Evolutionary conservation across 202 grass and related monocot species (phyloP).

Genomic region (Setaria italica): DNA sequence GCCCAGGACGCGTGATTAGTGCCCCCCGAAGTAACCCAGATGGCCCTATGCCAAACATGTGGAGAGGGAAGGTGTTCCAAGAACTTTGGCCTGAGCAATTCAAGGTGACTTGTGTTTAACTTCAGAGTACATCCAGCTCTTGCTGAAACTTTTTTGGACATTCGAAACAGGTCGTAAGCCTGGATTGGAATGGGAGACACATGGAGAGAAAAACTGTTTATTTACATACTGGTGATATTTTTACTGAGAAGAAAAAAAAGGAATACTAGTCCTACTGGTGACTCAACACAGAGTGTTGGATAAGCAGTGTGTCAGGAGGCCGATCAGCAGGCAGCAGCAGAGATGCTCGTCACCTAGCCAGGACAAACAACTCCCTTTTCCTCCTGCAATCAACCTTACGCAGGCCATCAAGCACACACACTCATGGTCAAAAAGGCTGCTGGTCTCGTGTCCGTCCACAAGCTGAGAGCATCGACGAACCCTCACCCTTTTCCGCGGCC

Average conservation of each 20-base stretch:
- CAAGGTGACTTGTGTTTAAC: too few species aligned
- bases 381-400: neutral
- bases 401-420: slow-evolving; percentile 21
- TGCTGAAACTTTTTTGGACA: neutral
- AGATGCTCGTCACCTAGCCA: slow-evolving; percentile 55
- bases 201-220: too few species aligned
- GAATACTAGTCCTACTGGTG: neutral
- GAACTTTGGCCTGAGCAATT: neutral
- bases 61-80: neutral
- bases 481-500: neutral
- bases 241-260: too few species aligned
- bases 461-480: neutral
- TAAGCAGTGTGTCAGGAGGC: neutral
- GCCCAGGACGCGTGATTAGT: neutral
- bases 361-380: slow-evolving; percentile 41
- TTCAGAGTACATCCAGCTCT: neutral
- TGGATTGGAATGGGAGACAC: neutral
- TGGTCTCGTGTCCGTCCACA: neutral
- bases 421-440: slow-evolving; percentile 47
- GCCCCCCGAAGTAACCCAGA: neutral
- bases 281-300: neutral
- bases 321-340: neutral
- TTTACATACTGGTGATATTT: too few species aligned
- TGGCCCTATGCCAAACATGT: neutral
- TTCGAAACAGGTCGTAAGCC: too few species aligned